These are phyloP conservation scores for Farysia itapuensis DNA, from an alignment of 1,284 basidiomycete genomes.

Conservation along the genomic window DNA sequence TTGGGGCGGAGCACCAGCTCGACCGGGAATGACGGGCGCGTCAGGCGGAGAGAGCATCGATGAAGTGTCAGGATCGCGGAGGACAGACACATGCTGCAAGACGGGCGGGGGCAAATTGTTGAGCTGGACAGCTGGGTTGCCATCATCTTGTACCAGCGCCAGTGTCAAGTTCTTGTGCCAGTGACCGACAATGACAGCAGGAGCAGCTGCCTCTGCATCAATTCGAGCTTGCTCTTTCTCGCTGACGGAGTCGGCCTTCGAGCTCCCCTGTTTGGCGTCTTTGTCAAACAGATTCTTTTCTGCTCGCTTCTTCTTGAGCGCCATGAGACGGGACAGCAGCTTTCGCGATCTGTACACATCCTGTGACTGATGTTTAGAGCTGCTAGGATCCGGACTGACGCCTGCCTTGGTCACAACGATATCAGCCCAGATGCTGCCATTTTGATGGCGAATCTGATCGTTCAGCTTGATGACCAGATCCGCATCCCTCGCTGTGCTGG, in stretches of 20 bases:
- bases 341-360: conserved; percentile 78
- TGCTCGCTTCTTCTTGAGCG: conserved; percentile 73
- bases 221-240: conserved; percentile 60
- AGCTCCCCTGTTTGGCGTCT: not conserved
- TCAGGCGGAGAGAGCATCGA: conserved; percentile 9
- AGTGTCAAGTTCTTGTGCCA: conserved; percentile 91
- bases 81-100: conserved; percentile 53
- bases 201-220: not conserved
- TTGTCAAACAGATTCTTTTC: conserved; percentile 75
- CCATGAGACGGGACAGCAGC: conserved; percentile 78
- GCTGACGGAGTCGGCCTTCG: not conserved
- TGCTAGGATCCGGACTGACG: conserved; percentile 69
- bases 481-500: conserved; percentile 11
- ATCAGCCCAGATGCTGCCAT: conserved; percentile 70
- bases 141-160: conserved; percentile 68
- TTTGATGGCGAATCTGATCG: conserved; percentile 16
- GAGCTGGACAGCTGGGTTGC: conserved; percentile 67
- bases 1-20: conserved; percentile 1
- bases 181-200: conserved; percentile 68
- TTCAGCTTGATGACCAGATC: conserved; percentile 25
- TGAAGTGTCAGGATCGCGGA: conserved; percentile 9
- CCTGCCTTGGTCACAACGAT: conserved; percentile 75
- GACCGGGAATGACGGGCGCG: conserved; percentile 3
- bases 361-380: conserved; percentile 61
- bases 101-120: conserved; percentile 69